Evolutionary conservation across 805 yeast species (phyloP).

Genomic region (Kluyveromyces lactis): DNA sequence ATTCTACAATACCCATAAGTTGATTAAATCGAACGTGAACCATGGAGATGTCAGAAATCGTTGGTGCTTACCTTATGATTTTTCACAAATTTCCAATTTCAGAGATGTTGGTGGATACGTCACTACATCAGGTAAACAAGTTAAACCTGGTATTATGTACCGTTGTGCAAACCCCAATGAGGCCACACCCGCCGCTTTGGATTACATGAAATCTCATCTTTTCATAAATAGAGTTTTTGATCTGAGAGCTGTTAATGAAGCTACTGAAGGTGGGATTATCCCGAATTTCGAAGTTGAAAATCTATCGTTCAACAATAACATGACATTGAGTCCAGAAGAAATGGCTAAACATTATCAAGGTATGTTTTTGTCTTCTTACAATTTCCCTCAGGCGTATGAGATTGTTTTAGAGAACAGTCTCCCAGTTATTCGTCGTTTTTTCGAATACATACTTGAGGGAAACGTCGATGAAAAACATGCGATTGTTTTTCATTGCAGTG

Average conservation of each 20-base stretch:
- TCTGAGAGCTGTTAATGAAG: conserved; percentile 55
- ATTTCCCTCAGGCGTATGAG: conserved; percentile 55
- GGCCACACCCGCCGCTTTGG: conserved; percentile 44
- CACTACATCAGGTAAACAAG: conserved; percentile 32
- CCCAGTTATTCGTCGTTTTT: conserved; percentile 40
- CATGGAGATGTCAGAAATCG: conserved; percentile 13
- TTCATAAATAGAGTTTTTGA: conserved; percentile 51
- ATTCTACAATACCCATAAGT: conserved; percentile 31
- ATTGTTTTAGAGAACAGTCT: conserved; percentile 47
- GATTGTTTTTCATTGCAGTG: conserved; percentile 68
- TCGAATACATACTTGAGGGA: conserved; percentile 46
- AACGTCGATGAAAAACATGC: conserved; percentile 32
- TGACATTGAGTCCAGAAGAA: conserved; percentile 57
- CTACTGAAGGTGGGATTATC: conserved; percentile 27
- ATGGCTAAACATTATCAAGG: conserved; percentile 47
- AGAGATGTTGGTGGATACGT: conserved; percentile 77
- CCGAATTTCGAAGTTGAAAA: conserved; percentile 39
- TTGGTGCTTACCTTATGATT: conserved; percentile 18
- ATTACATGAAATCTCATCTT: conserved; percentile 25
- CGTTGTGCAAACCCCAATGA: conserved; percentile 55
- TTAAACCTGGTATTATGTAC: conserved; percentile 46
- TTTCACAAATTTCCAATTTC: conserved; percentile 46
- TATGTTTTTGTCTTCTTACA: conserved; percentile 50
- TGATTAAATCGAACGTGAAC: conserved; percentile 9
- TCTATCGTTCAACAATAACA: conserved; percentile 47